A percentile compares a stretch with the other conserved stretches of the same genome.
Evolutionary conservation across 257 asterid genomes (phyloP).

Genomic region (Capsicum chinense): DNA sequence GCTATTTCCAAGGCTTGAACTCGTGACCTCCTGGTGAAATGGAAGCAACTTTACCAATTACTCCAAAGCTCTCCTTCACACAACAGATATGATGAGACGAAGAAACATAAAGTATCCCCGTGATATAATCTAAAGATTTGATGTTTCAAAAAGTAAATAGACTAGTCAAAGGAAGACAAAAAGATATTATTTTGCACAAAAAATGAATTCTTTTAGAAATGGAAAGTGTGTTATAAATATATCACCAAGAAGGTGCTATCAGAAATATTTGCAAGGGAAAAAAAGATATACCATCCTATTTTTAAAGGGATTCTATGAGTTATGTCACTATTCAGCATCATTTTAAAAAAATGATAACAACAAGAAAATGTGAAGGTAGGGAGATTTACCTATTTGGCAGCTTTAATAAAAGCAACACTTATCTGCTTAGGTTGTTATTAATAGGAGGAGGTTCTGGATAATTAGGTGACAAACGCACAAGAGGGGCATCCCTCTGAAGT

Average conservation of each 20-base stretch:
- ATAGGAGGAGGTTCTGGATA: constrained; percentile 83
- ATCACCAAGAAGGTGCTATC: not conserved
- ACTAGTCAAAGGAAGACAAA: not conserved
- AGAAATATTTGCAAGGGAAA: not conserved
- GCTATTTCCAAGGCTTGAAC: no score
- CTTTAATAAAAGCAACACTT: constrained; percentile 81
- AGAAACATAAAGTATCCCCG: no score
- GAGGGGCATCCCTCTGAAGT: constrained; percentile 69
- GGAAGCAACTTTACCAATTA: no score
- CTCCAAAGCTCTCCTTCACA: no score
- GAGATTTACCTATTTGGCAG: constrained; percentile 76
- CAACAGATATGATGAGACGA: no score
- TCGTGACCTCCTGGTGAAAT: no score
- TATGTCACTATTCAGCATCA: not conserved
- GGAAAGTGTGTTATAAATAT: not conserved
- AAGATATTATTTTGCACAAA: not conserved
- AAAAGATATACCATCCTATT: not conserved
- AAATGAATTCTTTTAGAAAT: not conserved
- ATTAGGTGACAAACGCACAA: constrained; percentile 83
- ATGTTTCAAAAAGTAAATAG: no score
- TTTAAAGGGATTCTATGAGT: not conserved
- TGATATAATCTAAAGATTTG: no score
- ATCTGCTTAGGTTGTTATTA: constrained; percentile 71
- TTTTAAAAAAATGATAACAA: not conserved
- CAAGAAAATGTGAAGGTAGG: not conserved